phyloP scores from a whole-genome alignment of 78 protist species.

The Dictyostelium intermedium region DNA sequence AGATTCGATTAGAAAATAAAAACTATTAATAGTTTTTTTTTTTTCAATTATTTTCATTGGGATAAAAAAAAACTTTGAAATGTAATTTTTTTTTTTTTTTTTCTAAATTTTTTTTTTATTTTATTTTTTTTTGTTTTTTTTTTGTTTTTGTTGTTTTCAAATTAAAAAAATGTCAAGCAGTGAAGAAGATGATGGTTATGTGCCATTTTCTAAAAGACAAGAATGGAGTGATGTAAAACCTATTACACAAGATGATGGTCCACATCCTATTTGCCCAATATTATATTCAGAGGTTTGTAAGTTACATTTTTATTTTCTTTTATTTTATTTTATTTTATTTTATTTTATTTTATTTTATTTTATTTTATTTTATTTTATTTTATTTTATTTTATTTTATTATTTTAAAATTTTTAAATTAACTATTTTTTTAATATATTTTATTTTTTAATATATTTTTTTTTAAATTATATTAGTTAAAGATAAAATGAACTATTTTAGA shows the following conservation, averaged over 20 bases:
- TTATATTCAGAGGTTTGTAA: slow-evolving; percentile 82
- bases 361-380: background rate
- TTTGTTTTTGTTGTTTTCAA: background rate
- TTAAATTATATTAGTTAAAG: slow-evolving; percentile 69
- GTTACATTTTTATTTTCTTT: too few relatives aligned
- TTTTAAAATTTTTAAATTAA: background rate
- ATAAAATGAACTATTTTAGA: slow-evolving; percentile 91
- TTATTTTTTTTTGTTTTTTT: too few relatives aligned
- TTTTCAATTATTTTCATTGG: too few relatives aligned
- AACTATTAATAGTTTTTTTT: too few relatives aligned
- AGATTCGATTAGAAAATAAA: background rate
- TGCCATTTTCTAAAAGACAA: slow-evolving; percentile 58
- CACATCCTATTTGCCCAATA: slow-evolving; percentile 89
- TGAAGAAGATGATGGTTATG: slow-evolving; percentile 25
- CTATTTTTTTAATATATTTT: background rate
- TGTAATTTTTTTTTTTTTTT: too few relatives aligned
- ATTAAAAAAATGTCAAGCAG: background rate
- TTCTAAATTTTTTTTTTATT: background rate
- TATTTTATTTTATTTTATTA: too few relatives aligned
- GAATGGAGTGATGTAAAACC: slow-evolving; percentile 94
- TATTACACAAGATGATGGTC: slow-evolving; percentile 90
- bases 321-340: too few relatives aligned
- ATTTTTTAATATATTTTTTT: background rate
- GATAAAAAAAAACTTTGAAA: too few relatives aligned
- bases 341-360: background rate